Conservation (phyloP, 2,329 filamentous ascomycete genomes). For the Aspergillus novoparasiticus region DNA sequence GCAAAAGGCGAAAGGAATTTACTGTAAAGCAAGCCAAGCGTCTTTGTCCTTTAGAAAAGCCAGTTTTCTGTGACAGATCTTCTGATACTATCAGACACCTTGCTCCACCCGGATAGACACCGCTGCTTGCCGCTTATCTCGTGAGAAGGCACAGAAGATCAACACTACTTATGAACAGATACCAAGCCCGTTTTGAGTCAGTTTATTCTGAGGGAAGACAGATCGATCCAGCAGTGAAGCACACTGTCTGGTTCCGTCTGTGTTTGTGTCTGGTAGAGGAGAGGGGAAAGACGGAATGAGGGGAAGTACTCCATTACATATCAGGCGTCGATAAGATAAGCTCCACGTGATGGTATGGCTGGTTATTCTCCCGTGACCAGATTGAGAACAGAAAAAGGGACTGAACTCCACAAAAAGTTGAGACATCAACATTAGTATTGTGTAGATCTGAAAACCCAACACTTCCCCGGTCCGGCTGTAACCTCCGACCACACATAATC, state of each 20-base stretch:
- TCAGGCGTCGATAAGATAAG: constrained; percentile 12
- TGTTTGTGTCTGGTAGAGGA: constrained; percentile 14
- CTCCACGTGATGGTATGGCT: background rate
- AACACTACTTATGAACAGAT: background rate
- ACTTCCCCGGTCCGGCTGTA: too few relatives aligned
- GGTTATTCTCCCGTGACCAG: background rate
- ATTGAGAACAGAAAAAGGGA: background rate
- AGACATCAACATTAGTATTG: too few relatives aligned
- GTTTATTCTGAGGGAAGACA: background rate
- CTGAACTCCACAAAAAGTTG: background rate
- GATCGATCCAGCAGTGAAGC: constrained; percentile 10
- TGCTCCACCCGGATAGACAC: background rate
- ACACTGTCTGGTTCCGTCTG: constrained; percentile 9
- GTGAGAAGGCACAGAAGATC: background rate
- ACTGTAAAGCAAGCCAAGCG: background rate
- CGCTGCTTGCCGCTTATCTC: background rate
- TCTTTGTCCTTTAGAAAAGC: background rate
- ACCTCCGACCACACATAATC: too few relatives aligned
- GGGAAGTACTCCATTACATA: background rate
- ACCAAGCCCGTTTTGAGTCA: background rate
- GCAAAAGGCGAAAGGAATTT: background rate
- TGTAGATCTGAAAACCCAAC: too few relatives aligned
- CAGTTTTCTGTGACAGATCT: background rate
- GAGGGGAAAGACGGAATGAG: constrained; percentile 22
- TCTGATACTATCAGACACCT: background rate